Percentiles rank a stretch among this genome's conserved stretches.
These are phyloP conservation scores for Ganoderma multipileum DNA, from an alignment of 1,284 basidiomycete genomes.

Conservation along the genomic window DNA sequence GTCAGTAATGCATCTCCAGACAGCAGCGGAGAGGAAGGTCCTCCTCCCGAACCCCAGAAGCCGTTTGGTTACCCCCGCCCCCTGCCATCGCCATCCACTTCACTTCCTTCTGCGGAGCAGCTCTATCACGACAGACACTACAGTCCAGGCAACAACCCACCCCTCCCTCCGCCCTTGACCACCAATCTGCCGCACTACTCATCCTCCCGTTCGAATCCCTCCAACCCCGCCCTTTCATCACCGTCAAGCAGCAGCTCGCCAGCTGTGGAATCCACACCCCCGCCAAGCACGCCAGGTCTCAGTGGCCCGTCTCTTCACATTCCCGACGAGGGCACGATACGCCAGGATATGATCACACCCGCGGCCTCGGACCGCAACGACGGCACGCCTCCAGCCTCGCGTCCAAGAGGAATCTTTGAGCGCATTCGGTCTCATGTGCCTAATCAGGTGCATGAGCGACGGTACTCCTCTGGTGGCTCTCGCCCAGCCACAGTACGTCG, in stretches of 20 bases:
- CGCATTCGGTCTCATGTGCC: conserved; percentile 15
- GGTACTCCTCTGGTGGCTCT: conserved; percentile 26
- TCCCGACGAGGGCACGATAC: conserved; percentile 45
- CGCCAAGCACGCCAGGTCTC: conserved; percentile 68
- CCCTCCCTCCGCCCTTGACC: conserved; percentile 44
- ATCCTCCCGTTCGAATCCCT: conserved; percentile 51
- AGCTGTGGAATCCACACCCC: conserved; percentile 63
- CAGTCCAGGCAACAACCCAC: conserved; percentile 34
- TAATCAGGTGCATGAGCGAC: conserved; percentile 8
- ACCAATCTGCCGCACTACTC: conserved; percentile 47
- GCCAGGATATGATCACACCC: conserved; percentile 42
- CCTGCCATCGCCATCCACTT: conserved; percentile 35
- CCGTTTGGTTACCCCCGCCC: conserved; percentile 37
- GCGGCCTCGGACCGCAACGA: conserved; percentile 36
- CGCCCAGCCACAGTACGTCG: conserved; percentile 48
- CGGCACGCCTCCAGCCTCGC: conserved; percentile 30
- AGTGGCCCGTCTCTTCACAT: conserved; percentile 52
- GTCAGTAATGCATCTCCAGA: conserved; percentile 67
- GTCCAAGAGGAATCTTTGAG: conserved; percentile 31
- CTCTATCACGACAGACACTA: conserved; percentile 24
- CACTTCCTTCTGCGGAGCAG: conserved; percentile 18
- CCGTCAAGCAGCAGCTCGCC: conserved; percentile 72
- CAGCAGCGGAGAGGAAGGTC: conserved; percentile 53
- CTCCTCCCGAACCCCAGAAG: conserved; percentile 29
- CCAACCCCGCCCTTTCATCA: conserved; percentile 63